Conservation (phyloP, 73 alveolate genomes). For the Breviolum minutum region DNA sequence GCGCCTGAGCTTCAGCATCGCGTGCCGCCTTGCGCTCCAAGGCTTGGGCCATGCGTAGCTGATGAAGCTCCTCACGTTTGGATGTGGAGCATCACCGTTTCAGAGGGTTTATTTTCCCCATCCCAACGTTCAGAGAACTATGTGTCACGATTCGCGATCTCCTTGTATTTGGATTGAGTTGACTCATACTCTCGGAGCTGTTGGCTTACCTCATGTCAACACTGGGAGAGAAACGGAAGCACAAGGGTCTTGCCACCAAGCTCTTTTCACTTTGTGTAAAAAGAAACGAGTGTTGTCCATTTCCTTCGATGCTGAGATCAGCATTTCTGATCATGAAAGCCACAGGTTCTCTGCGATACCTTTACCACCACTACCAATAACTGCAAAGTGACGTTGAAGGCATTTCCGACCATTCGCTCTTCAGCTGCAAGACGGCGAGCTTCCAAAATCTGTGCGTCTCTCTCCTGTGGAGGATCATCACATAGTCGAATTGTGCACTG, state of each 20-base stretch:
- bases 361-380: neutral
- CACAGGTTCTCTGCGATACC: too few species aligned
- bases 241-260: too few species aligned
- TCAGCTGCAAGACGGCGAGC: constrained; percentile 89
- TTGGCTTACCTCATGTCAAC: constrained; percentile 51
- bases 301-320: too few species aligned
- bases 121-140: neutral
- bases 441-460: constrained; percentile 85
- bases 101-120: neutral
- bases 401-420: constrained; percentile 88
- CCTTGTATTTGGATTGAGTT: constrained; percentile 93
- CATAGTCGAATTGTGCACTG: neutral
- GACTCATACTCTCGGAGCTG: constrained; percentile 78
- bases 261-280: neutral
- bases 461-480: constrained; percentile 43
- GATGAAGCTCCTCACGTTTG: constrained; percentile 56
- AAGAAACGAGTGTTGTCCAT: neutral
- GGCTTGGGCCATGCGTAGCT: constrained; percentile 74
- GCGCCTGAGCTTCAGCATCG: constrained; percentile 38
- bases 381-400: constrained; percentile 36
- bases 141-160: neutral
- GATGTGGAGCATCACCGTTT: neutral
- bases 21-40: constrained; percentile 93
- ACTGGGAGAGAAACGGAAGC: too few species aligned
- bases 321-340: too few species aligned